These are phyloP conservation scores for Fennellomyces sp. DNA, from an alignment of 371 early-diverging fungal species.

Conservation along the genomic window DNA sequence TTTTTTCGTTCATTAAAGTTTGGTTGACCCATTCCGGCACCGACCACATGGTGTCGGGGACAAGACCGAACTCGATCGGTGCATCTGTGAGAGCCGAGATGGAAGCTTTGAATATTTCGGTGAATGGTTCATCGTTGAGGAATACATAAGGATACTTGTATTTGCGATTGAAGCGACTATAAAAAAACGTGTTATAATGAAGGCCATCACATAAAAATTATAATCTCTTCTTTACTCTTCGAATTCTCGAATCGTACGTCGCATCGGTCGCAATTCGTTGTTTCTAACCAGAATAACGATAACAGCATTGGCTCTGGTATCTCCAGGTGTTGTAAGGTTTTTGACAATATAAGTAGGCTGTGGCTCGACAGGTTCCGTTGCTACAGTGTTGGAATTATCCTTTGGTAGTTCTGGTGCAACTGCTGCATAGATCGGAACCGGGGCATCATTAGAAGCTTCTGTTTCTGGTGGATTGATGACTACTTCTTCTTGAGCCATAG, in stretches of 20 bases:
- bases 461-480: background rate
- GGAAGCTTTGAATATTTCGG: conserved; percentile 63
- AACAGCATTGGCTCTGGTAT: conserved; percentile 36
- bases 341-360: background rate
- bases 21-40: conserved; percentile 70
- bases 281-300: conserved; percentile 76
- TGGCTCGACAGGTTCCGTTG: background rate
- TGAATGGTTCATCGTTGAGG: conserved; percentile 85
- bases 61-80: conserved; percentile 62
- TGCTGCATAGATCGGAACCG: background rate
- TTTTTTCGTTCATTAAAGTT: conserved; percentile 53
- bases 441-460: background rate
- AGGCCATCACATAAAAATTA: background rate
- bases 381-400: background rate
- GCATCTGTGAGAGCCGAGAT: conserved; percentile 69
- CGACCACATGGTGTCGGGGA: conserved; percentile 73
- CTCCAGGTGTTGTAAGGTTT: background rate
- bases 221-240: conserved; percentile 57
- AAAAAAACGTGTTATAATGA: background rate
- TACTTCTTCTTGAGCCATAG: background rate
- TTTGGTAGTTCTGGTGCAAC: background rate
- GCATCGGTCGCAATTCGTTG: conserved; percentile 73
- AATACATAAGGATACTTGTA: conserved; percentile 92
- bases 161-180: conserved; percentile 79
- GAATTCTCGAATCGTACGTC: conserved; percentile 72